phyloP scores from a whole-genome alignment of 495 filamentous ascomycete species.

The Parathielavia appendiculata region DNA sequence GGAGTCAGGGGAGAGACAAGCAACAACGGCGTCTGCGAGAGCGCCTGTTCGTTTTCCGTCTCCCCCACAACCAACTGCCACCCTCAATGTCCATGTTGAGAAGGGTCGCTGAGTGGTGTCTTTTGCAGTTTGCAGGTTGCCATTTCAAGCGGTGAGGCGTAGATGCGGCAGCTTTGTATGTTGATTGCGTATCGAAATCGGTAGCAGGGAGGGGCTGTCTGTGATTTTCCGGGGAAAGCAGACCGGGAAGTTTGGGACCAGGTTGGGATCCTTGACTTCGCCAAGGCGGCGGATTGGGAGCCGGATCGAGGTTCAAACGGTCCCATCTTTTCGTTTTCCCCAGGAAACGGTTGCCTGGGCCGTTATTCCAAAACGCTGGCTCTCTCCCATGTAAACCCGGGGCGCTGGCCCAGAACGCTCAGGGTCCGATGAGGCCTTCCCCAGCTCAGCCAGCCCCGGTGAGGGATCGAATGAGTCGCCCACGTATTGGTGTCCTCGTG shows the following conservation, averaged over 20 bases:
- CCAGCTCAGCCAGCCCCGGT: conserved; percentile 13
- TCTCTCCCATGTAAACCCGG: neutral
- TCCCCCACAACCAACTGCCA: neutral
- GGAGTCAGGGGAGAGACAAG: conserved; percentile 7
- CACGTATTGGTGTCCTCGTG: conserved; percentile 8
- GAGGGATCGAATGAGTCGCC: neutral
- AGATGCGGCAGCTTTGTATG: conserved; percentile 7
- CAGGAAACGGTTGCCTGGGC: neutral
- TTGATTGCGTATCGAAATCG: neutral
- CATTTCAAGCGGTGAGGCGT: conserved; percentile 25
- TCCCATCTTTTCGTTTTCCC: neutral
- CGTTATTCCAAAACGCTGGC: neutral
- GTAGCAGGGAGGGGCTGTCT: neutral
- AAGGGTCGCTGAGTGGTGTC: neutral
- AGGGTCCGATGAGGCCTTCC: neutral
- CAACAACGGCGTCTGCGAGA: neutral
- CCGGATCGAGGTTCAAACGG: conserved; percentile 8
- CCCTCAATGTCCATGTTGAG: neutral
- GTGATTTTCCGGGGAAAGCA: conserved; percentile 14
- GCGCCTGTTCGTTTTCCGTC: neutral
- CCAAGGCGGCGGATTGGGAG: conserved; percentile 21
- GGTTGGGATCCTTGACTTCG: conserved; percentile 11
- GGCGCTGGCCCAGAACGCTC: neutral
- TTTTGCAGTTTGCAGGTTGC: conserved; percentile 1
- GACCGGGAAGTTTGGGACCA: conserved; percentile 16